phyloP scores from a whole-genome alignment of 140 eudicot species.

The Ambrosia hybrid region DNA sequence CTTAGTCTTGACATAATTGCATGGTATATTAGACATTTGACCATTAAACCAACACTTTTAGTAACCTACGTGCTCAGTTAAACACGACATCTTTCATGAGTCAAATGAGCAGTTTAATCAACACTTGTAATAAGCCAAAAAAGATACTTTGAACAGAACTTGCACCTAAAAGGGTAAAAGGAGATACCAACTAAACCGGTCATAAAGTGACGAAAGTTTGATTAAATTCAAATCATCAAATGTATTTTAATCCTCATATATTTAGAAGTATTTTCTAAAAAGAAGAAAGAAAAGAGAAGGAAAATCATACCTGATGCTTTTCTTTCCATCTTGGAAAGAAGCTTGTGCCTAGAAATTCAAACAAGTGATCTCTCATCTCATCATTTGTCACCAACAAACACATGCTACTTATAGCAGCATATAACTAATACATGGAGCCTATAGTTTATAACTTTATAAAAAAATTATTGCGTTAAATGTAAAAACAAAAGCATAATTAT shows the following conservation, averaged over 20 bases:
- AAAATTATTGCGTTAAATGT: neutral
- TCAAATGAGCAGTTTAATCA: neutral
- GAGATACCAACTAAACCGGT: no score
- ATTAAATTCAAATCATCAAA: no score
- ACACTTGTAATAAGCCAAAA: no score
- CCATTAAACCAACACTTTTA: neutral
- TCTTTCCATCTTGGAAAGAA: conserved; percentile 99
- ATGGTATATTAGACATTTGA: neutral
- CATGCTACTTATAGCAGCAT: conserved; percentile 88
- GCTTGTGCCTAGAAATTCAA: conserved; percentile 77
- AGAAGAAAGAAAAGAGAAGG: neutral
- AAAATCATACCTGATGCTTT: conserved; percentile 72
- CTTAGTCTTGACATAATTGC: neutral
- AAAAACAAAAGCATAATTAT: neutral
- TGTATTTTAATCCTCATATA: no score
- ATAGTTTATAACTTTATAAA: neutral
- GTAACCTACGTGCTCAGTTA: neutral
- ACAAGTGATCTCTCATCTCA: conserved; percentile 98
- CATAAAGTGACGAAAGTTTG: no score
- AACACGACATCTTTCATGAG: neutral
- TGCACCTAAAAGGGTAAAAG: no score
- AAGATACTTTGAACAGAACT: no score
- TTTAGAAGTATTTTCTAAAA: neutral
- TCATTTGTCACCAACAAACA: conserved; percentile 91
- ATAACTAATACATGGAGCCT: conserved; percentile 76